phyloP scores from a whole-genome alignment of 345 rosid genomes.

The Rhizophora mangle region DNA sequence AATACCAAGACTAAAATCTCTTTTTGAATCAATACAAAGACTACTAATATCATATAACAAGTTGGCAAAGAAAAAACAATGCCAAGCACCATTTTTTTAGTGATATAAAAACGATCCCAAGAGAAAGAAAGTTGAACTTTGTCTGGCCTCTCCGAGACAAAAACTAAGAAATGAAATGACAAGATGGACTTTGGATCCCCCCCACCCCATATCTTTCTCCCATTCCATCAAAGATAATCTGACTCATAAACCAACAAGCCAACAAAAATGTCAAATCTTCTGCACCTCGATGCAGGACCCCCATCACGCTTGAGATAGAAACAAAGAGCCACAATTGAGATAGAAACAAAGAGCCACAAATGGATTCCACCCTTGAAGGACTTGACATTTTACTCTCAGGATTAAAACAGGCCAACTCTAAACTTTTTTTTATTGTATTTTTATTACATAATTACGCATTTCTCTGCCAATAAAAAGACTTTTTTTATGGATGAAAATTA shows the following conservation, averaged over 20 bases:
- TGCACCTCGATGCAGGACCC: background rate
- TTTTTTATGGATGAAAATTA: no score
- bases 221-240: slow-evolving; percentile 14
- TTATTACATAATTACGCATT: no score
- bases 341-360: no score
- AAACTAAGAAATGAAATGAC: slow-evolving; percentile 6
- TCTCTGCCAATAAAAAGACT: no score
- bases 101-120: slow-evolving; percentile 15
- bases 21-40: background rate
- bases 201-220: slow-evolving; percentile 17
- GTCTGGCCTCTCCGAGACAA: slow-evolving; percentile 26
- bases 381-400: no score
- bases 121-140: slow-evolving; percentile 16
- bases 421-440: no score
- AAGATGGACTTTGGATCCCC: slow-evolving; percentile 29
- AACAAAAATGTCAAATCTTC: slow-evolving; percentile 10
- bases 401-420: background rate
- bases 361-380: no score
- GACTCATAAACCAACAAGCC: background rate
- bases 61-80: background rate
- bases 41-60: background rate
- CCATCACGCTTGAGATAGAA: no score
- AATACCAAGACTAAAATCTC: background rate
- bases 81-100: slow-evolving; percentile 1
- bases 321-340: no score